Evolutionary conservation across 2,329 filamentous ascomycete genomes (phyloP).

Genomic region (Scytalidium sp.): DNA sequence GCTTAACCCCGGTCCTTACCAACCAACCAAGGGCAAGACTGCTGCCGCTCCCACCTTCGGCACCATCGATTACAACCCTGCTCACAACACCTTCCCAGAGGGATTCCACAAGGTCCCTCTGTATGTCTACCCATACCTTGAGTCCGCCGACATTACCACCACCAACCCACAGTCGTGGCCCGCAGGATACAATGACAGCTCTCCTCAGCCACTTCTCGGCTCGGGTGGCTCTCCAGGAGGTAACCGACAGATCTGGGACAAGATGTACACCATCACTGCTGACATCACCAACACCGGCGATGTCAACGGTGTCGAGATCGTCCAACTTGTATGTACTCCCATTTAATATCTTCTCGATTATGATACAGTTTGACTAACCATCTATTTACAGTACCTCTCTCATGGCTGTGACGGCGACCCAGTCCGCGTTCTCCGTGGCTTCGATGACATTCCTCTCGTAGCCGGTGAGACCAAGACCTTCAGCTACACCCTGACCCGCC

Average conservation of each 20-base stretch:
- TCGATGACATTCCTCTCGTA: slow-evolving; percentile 71
- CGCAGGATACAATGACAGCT: slow-evolving; percentile 36
- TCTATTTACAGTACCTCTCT: slow-evolving; percentile 62
- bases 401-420: slow-evolving; percentile 77
- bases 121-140: slow-evolving; percentile 56
- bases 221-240: slow-evolving; percentile 52
- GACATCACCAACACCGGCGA: slow-evolving; percentile 55
- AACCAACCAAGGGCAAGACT: slow-evolving; percentile 59
- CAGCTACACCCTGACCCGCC: slow-evolving; percentile 66
- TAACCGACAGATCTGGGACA: slow-evolving; percentile 51
- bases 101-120: slow-evolving; percentile 39
- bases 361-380: not conserved
- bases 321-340: slow-evolving; percentile 40
- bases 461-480: slow-evolving; percentile 67
- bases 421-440: slow-evolving; percentile 67
- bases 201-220: slow-evolving; percentile 39
- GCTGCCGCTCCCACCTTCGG: slow-evolving; percentile 61
- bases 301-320: slow-evolving; percentile 51
- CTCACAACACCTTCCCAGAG: slow-evolving; percentile 65
- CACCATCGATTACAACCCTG: slow-evolving; percentile 56
- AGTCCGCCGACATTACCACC: slow-evolving; percentile 19
- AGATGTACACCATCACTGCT: slow-evolving; percentile 49
- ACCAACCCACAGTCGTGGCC: slow-evolving; percentile 24
- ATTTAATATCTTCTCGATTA: slow-evolving; percentile 3
- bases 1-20: slow-evolving; percentile 19